These are phyloP conservation scores for Plasmodium gaboni DNA, from an alignment of 169 alveolate species.

Conservation along the genomic window DNA sequence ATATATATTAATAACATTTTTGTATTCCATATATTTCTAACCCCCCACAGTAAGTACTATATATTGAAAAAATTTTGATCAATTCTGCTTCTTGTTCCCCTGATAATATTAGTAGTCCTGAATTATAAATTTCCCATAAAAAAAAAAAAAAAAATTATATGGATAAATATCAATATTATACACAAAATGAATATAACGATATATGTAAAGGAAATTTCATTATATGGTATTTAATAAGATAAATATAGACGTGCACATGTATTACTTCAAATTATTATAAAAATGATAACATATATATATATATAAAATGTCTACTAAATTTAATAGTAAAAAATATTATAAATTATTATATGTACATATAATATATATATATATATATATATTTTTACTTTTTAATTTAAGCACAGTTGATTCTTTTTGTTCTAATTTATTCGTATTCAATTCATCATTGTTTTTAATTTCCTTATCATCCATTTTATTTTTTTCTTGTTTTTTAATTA, in stretches of 20 bases:
- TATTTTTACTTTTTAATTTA: slow-evolving; percentile 34
- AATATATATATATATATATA: background rate
- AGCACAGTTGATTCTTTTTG: background rate
- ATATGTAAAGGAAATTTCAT: background rate
- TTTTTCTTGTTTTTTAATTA: background rate
- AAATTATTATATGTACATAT: background rate
- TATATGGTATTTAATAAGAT: no score
- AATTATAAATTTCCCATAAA: background rate
- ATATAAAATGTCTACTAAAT: background rate
- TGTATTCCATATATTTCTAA: slow-evolving; percentile 1
- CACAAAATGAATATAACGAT: background rate
- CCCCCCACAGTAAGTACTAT: slow-evolving; percentile 66
- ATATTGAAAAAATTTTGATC: slow-evolving; percentile 42
- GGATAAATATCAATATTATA: background rate
- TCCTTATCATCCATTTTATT: background rate
- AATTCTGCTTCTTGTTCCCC: slow-evolving; percentile 64
- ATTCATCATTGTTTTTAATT: background rate
- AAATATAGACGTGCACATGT: background rate
- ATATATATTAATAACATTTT: slow-evolving; percentile 6
- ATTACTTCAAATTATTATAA: no score
- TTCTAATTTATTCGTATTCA: slow-evolving; percentile 1
- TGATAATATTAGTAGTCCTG: slow-evolving; percentile 44
- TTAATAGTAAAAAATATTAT: background rate
- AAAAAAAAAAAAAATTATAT: slow-evolving; percentile 6
- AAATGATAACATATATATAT: slow-evolving; percentile 2